Conservation (phyloP, 306 rosid species). For the Astragalus membranaceus region DNA sequence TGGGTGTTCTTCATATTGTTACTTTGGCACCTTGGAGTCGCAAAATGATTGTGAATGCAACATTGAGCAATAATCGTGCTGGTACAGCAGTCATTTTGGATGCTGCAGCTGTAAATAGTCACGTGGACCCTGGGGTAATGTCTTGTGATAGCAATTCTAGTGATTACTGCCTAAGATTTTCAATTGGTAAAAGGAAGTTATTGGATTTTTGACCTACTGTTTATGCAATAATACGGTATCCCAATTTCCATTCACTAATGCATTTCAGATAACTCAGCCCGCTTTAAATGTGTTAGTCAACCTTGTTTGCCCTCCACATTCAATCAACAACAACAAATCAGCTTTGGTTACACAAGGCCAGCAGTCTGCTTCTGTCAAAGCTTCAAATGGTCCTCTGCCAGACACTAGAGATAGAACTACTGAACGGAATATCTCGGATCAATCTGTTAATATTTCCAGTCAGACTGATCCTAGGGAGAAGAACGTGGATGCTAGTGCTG, state of each 20-base stretch:
- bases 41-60: constrained; percentile 70
- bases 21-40: constrained; percentile 87
- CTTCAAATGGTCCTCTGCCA: constrained; percentile 35
- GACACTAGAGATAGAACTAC: constrained; percentile 67
- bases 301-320: constrained; percentile 95
- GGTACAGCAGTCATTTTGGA: constrained; percentile 90
- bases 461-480: constrained; percentile 65
- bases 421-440: constrained; percentile 59
- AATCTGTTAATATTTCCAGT: constrained; percentile 38
- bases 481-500: constrained; percentile 45
- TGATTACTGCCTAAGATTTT: constrained; percentile 2
- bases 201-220: background rate
- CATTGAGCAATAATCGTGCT: constrained; percentile 78
- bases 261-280: constrained; percentile 82
- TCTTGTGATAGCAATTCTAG: background rate
- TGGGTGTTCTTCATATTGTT: constrained; percentile 88
- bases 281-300: constrained; percentile 82
- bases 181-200: background rate
- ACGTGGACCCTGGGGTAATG: constrained; percentile 79
- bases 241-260: constrained; percentile 1
- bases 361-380: constrained; percentile 53
- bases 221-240: background rate
- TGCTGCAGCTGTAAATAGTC: constrained; percentile 70
- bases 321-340: constrained; percentile 83
- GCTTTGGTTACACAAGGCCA: constrained; percentile 54